phyloP scores from a whole-genome alignment of 495 filamentous ascomycete genomes.

The Endocarpon pusillum region DNA sequence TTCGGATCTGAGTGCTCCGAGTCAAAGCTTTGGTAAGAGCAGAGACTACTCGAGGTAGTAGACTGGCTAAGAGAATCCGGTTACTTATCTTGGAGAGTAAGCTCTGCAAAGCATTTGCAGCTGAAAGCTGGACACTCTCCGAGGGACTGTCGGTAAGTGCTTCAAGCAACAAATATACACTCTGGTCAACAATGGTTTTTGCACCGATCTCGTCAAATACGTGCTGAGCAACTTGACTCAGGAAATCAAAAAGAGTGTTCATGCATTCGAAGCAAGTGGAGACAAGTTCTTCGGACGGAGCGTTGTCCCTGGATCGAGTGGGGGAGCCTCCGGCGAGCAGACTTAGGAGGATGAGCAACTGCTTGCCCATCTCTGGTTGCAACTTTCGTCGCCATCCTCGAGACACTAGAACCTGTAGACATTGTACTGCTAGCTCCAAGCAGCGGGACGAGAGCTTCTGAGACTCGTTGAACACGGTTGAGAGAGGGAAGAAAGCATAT shows the following conservation, averaged over 20 bases:
- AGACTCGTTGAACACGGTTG: constrained; percentile 65
- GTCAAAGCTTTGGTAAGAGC: constrained; percentile 58
- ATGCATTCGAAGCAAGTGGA: constrained; percentile 44
- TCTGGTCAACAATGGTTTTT: constrained; percentile 61
- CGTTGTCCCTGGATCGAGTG: constrained; percentile 25
- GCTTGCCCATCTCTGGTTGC: constrained; percentile 51
- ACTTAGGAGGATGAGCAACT: constrained; percentile 71
- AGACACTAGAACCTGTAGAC: constrained; percentile 50
- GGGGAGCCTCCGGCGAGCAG: constrained; percentile 61
- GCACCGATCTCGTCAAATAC: constrained; percentile 37
- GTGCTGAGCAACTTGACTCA: constrained; percentile 28
- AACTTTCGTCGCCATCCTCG: constrained; percentile 62
- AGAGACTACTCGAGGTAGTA: constrained; percentile 81
- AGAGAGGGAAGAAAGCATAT: constrained; percentile 87
- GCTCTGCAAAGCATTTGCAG: constrained; percentile 43
- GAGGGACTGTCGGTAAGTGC: constrained; percentile 42
- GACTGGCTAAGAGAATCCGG: constrained; percentile 53
- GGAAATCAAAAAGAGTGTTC: constrained; percentile 28
- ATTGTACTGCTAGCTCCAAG: constrained; percentile 57
- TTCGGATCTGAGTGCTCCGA: constrained; percentile 43
- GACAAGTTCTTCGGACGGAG: constrained; percentile 50
- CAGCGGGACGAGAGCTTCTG: constrained; percentile 53
- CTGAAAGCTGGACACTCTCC: constrained; percentile 45
- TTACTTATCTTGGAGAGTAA: constrained; percentile 48
- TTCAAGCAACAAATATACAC: constrained; percentile 65